Evolutionary conservation across 805 yeast genomes (phyloP).

Genomic region (Pichia ethanolica): DNA sequence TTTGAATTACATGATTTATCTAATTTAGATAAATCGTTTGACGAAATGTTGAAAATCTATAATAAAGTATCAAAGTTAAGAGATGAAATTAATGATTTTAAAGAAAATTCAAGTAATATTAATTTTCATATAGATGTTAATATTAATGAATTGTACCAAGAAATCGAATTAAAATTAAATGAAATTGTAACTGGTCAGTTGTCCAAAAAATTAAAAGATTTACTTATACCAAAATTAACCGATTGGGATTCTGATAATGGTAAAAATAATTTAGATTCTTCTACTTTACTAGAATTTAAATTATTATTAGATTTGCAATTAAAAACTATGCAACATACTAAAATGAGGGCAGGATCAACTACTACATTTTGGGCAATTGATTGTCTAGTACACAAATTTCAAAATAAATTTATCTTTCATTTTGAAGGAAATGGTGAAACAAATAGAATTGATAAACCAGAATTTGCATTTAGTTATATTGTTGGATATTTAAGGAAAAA

Average conservation of each 20-base stretch:
- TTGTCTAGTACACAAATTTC: conserved; percentile 38
- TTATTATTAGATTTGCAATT: background rate
- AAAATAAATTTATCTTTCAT: conserved; percentile 50
- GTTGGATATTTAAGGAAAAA: conserved; percentile 33
- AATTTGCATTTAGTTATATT: conserved; percentile 54
- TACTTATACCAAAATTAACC: background rate
- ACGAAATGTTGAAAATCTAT: background rate
- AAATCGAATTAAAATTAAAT: background rate
- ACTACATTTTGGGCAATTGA: conserved; percentile 44
- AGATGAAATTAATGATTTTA: background rate
- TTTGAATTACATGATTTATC: background rate
- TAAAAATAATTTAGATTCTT: background rate
- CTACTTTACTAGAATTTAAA: background rate
- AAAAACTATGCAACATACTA: conserved; percentile 1
- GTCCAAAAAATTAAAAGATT: background rate
- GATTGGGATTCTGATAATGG: background rate
- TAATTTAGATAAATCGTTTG: background rate
- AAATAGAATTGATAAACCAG: conserved; percentile 60
- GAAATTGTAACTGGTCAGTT: background rate
- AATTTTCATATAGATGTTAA: background rate
- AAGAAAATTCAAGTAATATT: background rate
- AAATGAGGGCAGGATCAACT: conserved; percentile 33
- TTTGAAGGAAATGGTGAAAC: conserved; percentile 53
- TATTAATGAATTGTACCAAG: background rate
- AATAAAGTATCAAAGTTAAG: background rate